Conservation (phyloP, 768 basidiomycete species). For the Crucibulum laeve region DNA sequence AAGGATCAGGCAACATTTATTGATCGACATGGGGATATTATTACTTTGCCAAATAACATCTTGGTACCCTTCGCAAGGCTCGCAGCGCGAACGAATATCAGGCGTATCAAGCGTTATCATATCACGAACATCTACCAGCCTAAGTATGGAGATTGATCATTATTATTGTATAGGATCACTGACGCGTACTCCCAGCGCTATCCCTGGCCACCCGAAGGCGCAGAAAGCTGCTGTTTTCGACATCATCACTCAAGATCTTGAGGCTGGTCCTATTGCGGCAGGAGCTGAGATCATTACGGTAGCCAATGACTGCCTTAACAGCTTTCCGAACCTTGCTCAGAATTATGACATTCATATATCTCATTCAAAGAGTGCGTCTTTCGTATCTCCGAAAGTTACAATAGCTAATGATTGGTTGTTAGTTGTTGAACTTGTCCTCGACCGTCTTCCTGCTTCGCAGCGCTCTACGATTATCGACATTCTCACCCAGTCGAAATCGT, state of each 20-base stretch:
- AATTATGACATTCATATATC: conserved; percentile 77
- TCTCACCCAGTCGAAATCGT: conserved; percentile 61
- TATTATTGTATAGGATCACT: conserved; percentile 1
- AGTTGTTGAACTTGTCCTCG: conserved; percentile 69
- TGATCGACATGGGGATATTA: conserved; percentile 75
- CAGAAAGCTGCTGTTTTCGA: conserved; percentile 79
- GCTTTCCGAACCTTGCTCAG: conserved; percentile 64
- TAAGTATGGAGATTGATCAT: conserved; percentile 36
- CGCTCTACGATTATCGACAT: conserved; percentile 59
- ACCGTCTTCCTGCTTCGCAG: conserved; percentile 53
- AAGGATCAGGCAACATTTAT: conserved; percentile 68
- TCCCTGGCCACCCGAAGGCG: conserved; percentile 69
- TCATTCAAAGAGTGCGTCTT: conserved; percentile 63
- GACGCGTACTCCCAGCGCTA: conserved; percentile 34
- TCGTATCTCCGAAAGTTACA: conserved; percentile 2
- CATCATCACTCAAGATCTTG: conserved; percentile 74
- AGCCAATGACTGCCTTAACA: conserved; percentile 60
- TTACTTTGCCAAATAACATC: conserved; percentile 68
- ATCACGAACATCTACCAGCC: conserved; percentile 70
- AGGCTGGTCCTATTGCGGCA: conserved; percentile 60
- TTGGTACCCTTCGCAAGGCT: conserved; percentile 77
- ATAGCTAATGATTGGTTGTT: conserved; percentile 6
- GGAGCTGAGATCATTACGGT: conserved; percentile 73
- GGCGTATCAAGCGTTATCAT: conserved; percentile 81
- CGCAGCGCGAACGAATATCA: conserved; percentile 62